Evolutionary conservation across 202 grass and related monocot genomes (phyloP).

Genomic region (Saccharum hybrid): DNA sequence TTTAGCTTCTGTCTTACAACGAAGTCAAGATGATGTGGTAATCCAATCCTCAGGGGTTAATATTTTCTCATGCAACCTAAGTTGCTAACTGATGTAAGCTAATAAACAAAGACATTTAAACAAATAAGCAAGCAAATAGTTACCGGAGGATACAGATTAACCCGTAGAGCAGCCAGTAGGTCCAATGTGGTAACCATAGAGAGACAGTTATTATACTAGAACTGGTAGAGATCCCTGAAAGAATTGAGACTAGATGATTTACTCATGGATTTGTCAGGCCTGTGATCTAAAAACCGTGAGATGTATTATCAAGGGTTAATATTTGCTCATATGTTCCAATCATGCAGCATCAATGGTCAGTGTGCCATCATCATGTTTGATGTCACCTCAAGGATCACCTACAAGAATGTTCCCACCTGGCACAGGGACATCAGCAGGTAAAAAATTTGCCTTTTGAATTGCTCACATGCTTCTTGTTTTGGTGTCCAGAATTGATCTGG

Average conservation of each 20-base stretch:
- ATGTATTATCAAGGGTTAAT: not conserved
- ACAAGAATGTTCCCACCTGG: slow-evolving; percentile 74
- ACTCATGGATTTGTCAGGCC: not conserved
- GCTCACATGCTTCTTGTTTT: too few relatives aligned
- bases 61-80: too few relatives aligned
- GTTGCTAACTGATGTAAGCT: not conserved
- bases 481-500: not conserved
- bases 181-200: not conserved
- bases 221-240: not conserved
- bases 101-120: not conserved
- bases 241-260: not conserved
- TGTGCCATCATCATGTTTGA: slow-evolving; percentile 75
- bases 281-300: not conserved
- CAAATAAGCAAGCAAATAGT: not conserved
- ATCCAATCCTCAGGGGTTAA: not conserved
- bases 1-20: not conserved
- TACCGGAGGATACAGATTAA: not conserved
- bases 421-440: slow-evolving; percentile 63
- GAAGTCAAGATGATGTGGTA: not conserved
- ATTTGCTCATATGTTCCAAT: not conserved
- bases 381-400: slow-evolving; percentile 60
- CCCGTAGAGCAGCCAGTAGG: not conserved
- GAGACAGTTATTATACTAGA: not conserved
- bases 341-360: slow-evolving; percentile 57
- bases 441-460: not conserved